Percentiles rank a stretch among this genome's conserved stretches.
These are phyloP conservation scores for Albophoma yamanashiensis DNA, from an alignment of 2,329 filamentous ascomycete species.

Conservation along the genomic window DNA sequence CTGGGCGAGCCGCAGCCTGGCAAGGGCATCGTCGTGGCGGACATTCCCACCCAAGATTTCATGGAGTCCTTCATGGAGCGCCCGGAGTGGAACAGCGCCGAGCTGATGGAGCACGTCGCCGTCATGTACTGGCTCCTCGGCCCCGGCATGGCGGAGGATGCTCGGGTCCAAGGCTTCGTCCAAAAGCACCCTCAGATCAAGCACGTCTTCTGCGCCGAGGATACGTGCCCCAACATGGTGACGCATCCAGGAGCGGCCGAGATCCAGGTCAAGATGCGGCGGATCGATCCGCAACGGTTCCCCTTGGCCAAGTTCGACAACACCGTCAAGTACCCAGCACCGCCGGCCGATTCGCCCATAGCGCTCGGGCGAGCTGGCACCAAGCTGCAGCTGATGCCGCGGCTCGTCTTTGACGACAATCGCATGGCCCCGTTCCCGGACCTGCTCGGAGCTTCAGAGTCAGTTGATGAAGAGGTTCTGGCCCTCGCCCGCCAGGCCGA, in stretches of 20 bases:
- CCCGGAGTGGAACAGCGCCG: slow-evolving; percentile 57
- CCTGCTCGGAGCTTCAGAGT: slow-evolving; percentile 34
- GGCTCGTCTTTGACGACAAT: slow-evolving; percentile 32
- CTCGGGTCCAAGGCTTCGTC: slow-evolving; percentile 60
- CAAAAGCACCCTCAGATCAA: slow-evolving; percentile 45
- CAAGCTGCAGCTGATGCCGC: slow-evolving; percentile 35
- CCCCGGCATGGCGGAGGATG: slow-evolving; percentile 50
- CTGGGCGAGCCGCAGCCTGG: slow-evolving; percentile 57
- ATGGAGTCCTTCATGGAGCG: slow-evolving; percentile 58
- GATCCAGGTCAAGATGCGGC: slow-evolving; percentile 57
- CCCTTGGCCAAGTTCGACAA: slow-evolving; percentile 58
- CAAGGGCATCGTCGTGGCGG: slow-evolving; percentile 66
- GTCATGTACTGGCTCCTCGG: slow-evolving; percentile 77
- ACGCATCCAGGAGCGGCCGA: slow-evolving; percentile 55
- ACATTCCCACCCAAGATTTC: slow-evolving; percentile 63
- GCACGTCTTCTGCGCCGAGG: slow-evolving; percentile 69
- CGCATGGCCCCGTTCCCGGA: slow-evolving; percentile 31
- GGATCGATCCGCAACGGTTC: slow-evolving; percentile 66
- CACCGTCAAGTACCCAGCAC: slow-evolving; percentile 13
- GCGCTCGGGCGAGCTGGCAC: slow-evolving; percentile 33
- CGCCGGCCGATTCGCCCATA: slow-evolving; percentile 13
- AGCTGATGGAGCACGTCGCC: slow-evolving; percentile 56
- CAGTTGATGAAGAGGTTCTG: slow-evolving; percentile 32
- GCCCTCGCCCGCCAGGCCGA: slow-evolving; percentile 39
- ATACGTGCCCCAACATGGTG: slow-evolving; percentile 67